A percentile compares a stretch with the other conserved stretches of the same genome.
These are phyloP conservation scores for Phylloporus arenicola DNA, from an alignment of 768 basidiomycete genomes.

Conservation along the genomic window DNA sequence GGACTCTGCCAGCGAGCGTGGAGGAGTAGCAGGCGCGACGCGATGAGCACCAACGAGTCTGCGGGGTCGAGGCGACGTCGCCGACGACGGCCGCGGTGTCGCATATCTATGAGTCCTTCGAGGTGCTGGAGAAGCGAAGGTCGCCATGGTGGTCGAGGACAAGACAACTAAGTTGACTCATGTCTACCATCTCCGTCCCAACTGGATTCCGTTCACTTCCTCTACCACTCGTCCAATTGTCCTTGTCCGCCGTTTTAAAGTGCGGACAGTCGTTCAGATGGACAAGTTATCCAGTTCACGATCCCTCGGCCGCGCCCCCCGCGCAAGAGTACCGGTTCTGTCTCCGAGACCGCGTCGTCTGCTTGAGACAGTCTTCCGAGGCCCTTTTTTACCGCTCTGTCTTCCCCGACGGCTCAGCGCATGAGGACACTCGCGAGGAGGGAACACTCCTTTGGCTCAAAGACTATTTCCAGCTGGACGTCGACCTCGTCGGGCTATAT, in stretches of 20 bases:
- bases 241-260: conserved; percentile 70
- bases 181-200: conserved; percentile 11
- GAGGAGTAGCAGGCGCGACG: conserved; percentile 17
- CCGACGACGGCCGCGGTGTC: conserved; percentile 22
- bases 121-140: conserved; percentile 58
- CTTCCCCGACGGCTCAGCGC: conserved; percentile 43
- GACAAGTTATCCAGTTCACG: conserved; percentile 40
- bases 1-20: conserved; percentile 38
- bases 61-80: conserved; percentile 25
- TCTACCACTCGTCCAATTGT: conserved; percentile 62
- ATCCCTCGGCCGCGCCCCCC: conserved; percentile 11
- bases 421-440: conserved; percentile 39
- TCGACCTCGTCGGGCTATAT: conserved; percentile 69
- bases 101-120: conserved; percentile 41
- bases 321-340: conserved; percentile 76
- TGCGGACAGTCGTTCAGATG: conserved; percentile 88
- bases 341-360: conserved; percentile 77
- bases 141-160: conserved; percentile 29
- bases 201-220: conserved; percentile 55
- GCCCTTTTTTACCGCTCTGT: conserved; percentile 66
- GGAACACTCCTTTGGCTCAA: conserved; percentile 72
- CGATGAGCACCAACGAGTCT: conserved; percentile 23
- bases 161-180: conserved; percentile 5
- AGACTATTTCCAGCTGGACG: conserved; percentile 86
- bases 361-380: conserved; percentile 65